Conservation (phyloP, 2,329 filamentous ascomycete species). For the Camillea tinctor region DNA sequence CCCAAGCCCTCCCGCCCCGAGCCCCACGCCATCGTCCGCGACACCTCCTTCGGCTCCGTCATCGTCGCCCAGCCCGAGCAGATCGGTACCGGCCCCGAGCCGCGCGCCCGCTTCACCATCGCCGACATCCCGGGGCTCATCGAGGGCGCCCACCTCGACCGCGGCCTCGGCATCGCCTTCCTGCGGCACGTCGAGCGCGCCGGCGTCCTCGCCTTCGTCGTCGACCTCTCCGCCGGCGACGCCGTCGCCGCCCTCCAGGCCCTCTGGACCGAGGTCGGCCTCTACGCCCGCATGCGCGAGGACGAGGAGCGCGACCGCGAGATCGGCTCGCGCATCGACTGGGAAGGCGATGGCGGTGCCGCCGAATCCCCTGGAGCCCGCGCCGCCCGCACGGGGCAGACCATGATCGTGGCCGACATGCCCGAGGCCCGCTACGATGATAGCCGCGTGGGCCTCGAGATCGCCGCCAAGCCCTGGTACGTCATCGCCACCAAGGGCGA, state of each 20-base stretch:
- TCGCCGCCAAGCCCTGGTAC: constrained; percentile 95
- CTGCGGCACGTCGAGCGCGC: constrained; percentile 92
- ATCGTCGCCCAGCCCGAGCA: constrained; percentile 26
- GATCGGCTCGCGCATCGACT: constrained; percentile 54
- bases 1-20: constrained; percentile 27
- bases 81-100: constrained; percentile 38
- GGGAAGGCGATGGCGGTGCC: constrained; percentile 56
- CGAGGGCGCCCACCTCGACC: constrained; percentile 87
- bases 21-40: constrained; percentile 40
- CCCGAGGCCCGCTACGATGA: constrained; percentile 3
- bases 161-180: constrained; percentile 87
- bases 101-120: constrained; percentile 81
- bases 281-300: constrained; percentile 79
- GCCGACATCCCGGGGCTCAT: constrained; percentile 95
- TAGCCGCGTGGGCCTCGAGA: constrained; percentile 54
- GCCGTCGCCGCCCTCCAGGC: constrained; percentile 75
- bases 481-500: constrained; percentile 94
- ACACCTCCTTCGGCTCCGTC: constrained; percentile 29
- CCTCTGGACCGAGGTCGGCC: constrained; percentile 85
- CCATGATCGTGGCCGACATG: constrained; percentile 32
- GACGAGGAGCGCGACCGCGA: constrained; percentile 68
- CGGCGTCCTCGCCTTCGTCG: constrained; percentile 86
- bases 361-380: constrained; percentile 10
- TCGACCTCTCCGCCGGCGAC: constrained; percentile 79
- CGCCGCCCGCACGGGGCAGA: constrained; percentile 12